These are phyloP conservation scores for Carex myosuroides DNA, from an alignment of 176 grass and related monocot genomes.

Conservation along the genomic window DNA sequence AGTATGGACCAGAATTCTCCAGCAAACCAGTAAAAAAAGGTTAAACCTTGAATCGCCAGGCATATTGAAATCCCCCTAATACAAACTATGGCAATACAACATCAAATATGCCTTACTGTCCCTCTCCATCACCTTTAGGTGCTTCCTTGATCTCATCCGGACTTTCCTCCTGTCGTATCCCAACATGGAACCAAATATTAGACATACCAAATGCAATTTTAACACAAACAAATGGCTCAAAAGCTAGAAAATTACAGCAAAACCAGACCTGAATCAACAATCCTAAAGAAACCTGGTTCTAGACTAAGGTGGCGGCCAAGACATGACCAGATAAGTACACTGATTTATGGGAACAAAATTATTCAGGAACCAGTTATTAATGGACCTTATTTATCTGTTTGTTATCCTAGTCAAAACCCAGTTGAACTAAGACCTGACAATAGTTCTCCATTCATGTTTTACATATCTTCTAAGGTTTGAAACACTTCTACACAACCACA, in stretches of 20 bases:
- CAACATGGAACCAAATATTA: not conserved
- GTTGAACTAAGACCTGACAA: not conserved
- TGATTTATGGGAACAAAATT: not conserved
- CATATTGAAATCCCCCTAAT: slow-evolving; percentile 12
- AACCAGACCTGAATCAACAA: not conserved
- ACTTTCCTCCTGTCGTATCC: slow-evolving; percentile 36
- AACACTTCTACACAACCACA: not conserved
- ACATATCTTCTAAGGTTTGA: not conserved
- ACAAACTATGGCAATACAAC: slow-evolving; percentile 11
- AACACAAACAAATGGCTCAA: not conserved
- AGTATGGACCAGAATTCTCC: slow-evolving; percentile 5
- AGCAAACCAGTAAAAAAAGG: slow-evolving; percentile 27
- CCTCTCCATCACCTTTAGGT: slow-evolving; percentile 45
- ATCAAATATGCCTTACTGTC: slow-evolving; percentile 30
- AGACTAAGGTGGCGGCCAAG: not conserved
- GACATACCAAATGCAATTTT: not conserved
- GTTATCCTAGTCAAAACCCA: not conserved
- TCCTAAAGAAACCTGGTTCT: not conserved
- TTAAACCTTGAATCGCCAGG: slow-evolving; percentile 23
- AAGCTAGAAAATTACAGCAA: not conserved
- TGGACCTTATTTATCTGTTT: not conserved
- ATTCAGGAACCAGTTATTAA: not conserved
- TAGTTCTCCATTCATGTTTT: not conserved
- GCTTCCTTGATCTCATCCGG: slow-evolving; percentile 72
- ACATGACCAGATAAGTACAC: not conserved